Evolutionary conservation across 2,329 filamentous ascomycete genomes (phyloP), one percentile per base, ranked within the genome.

Genomic region (Alternaria arborescens): DNA sequence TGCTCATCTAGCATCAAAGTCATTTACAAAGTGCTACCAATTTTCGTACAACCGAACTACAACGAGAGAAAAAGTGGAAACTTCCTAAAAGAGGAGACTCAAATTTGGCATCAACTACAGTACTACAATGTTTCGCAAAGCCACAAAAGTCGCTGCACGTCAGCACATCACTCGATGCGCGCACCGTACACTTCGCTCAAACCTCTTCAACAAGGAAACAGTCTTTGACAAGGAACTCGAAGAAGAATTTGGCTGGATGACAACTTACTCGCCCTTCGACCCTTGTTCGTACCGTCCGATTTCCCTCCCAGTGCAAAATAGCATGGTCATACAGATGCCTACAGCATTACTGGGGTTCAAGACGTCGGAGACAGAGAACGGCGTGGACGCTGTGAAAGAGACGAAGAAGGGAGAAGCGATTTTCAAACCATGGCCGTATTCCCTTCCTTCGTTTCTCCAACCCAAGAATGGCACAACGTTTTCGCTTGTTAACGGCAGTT

Each of bases 401-500:
- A 28, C 18, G 18, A 22, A 22, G n/a, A 22, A 48, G 18, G 28
- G 10, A 20, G 30, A 24, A 24, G 46, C 22, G 22, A 8, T 8
- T 8, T 50, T 24, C n/a, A 58, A 48, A 34, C 55, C 60, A 3
- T 65, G 62, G 65, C 63, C 56, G n/a, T 67, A 60, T 52, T 52
- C 11, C 3, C 62, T 68, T 3, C 67, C 65, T 1, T 28, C 8
- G 2, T 41, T 44, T 11, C 54, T 71, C 26, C 53, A 34, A 34
- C 68, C 65, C 5, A 38, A 55, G 10, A 28, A 34, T 18, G 62
- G 62, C 2, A 70, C 68, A 8, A 70, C 65, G 30, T 70, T 62
- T 40, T 58, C 42, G 26, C 12, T 44, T 43, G 42, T 57, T 24
- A 43, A 42, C 7, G 26, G 22, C 30, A 24, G 30, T 50, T 16